Base-by-base conservation (phyloP, 345 rosid species). In the Populus pruinosa region DNA sequence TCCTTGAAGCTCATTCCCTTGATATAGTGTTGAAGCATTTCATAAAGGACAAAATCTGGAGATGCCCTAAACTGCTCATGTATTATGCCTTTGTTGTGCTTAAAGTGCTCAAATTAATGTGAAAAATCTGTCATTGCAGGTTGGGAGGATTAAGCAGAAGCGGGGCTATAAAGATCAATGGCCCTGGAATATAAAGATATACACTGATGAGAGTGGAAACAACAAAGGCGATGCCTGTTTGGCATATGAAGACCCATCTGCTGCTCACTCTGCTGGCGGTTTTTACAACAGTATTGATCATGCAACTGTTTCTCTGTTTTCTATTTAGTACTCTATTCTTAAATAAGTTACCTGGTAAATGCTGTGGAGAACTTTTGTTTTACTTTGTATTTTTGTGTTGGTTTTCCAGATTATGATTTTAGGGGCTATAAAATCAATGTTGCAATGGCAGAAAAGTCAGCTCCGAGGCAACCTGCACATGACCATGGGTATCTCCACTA, bases 91-190 rank as follows among this genome's bases (percentile, higher is more conserved):
- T 5, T 64, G 25, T n/a, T 67, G 49, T 75, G 62, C 29, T 77
- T 35, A 41, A 25, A 64, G 49, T 75, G 62, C 35, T 75, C n/a
- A 41, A 25, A 64, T 61, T 74, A 67, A 41, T 64, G 18, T 38
- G 77, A 33, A 63, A 63, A 65, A 43, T 23, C 1, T 64, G 16
- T 21, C 4, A n/a, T 64, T 73, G 33, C 85, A 96, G 99, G 97
- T 96, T 83, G 95, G 93, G 83, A 87, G 94, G 89, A 89, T 96
- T 76, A 96, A 96, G 89, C 98, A 96, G 83, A 96, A 96, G 88
- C 86, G 97, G 64, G 99, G 99, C 27, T 94, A 88, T 82, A 96
- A 94, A 83, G 98, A 94, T 87, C 97, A 96, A 71, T 94, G 98
- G 99, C 98, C 98, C 2, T 96, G 91, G 88, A 96, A 96, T 76